Conservation (phyloP, 2,329 filamentous ascomycete species). For the Eutypa lata region DNA sequence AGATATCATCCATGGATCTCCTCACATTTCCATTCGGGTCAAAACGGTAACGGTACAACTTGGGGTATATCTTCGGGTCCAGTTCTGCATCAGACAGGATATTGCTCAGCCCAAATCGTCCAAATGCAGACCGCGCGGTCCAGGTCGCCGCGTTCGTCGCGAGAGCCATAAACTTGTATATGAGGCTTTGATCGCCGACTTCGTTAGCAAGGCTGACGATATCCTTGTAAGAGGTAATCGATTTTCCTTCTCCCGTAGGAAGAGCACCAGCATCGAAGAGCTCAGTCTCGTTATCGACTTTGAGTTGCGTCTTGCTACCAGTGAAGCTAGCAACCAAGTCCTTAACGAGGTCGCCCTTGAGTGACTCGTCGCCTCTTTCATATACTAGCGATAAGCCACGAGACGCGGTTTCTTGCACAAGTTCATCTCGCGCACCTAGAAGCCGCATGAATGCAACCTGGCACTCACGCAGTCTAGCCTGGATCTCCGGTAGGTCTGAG, state of each 20-base stretch:
- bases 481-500: slow-evolving; percentile 72
- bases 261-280: slow-evolving; percentile 88
- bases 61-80: slow-evolving; percentile 92
- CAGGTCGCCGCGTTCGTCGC: slow-evolving; percentile 95
- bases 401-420: slow-evolving; percentile 94
- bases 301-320: slow-evolving; percentile 69
- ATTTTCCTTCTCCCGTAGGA: slow-evolving; percentile 84
- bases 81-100: slow-evolving; percentile 85
- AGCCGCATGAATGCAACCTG: slow-evolving; percentile 87
- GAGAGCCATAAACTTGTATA: slow-evolving; percentile 98
- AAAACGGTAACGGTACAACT: slow-evolving; percentile 90
- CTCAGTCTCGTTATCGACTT: slow-evolving; percentile 86
- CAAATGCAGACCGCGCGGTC: slow-evolving; percentile 95
- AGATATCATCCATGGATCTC: slow-evolving; percentile 95
- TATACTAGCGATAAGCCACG: slow-evolving; percentile 90
- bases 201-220: slow-evolving; percentile 95
- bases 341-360: slow-evolving; percentile 79
- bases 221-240: slow-evolving; percentile 94
- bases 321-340: slow-evolving; percentile 90
- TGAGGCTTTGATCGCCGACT: slow-evolving; percentile 91
- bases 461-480: slow-evolving; percentile 70
- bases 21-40: slow-evolving; percentile 93
- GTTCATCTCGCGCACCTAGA: slow-evolving; percentile 82
- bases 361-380: slow-evolving; percentile 77
- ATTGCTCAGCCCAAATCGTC: slow-evolving; percentile 85